Base-by-base conservation (phyloP, 148 eudicot genomes). In the Rheum nobile region DNA sequence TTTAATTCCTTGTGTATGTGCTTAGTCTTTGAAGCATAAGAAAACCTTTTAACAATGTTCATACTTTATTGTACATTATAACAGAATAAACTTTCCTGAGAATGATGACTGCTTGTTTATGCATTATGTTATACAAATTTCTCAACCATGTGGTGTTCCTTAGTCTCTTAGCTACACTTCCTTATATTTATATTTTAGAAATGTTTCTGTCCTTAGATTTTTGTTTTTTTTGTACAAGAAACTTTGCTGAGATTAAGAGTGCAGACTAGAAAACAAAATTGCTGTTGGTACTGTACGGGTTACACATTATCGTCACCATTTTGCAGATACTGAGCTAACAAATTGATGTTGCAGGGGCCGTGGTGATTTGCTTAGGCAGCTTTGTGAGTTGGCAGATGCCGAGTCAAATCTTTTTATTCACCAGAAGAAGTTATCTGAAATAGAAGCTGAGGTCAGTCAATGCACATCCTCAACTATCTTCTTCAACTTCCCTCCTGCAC, bases 291-390 rank as follows among this genome's bases (percentile, higher is more conserved):
- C 68, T 61, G 68, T 61, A 37, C 6, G 6, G 39, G 2, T 6
- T 41, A 32, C 17, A 65, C 14, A 65, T 34, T 34, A 31, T 1
- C 17, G 22, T 65, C 70, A 32, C 32, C 34, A 57, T 17, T 65
- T 31, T 32, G 39, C 31, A 39, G 48, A 71, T 4, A 17, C 76
- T 83, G 76, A 77, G 14, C 50, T 68, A 67, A 35, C 42, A 72
- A 44, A 59, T 77, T 74, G 55, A 42, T 79, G 73, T 82, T 86
- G 85, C 88, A 96, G 99, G 86, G 97, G 97, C 59, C 97, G 99
- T 47, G 97, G 97, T 82, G 94, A 96, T 71, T 81, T 92, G 80
- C 82, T 92, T 55, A 85, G 91, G 73, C 88, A 87, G 77, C 96
- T 96, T 75, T 88, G 86, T 86, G 89, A 82, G 75, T 82, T 88